Evolutionary conservation across 768 basidiomycete species (phyloP).

Genomic region (Favolaschia claudopus): DNA sequence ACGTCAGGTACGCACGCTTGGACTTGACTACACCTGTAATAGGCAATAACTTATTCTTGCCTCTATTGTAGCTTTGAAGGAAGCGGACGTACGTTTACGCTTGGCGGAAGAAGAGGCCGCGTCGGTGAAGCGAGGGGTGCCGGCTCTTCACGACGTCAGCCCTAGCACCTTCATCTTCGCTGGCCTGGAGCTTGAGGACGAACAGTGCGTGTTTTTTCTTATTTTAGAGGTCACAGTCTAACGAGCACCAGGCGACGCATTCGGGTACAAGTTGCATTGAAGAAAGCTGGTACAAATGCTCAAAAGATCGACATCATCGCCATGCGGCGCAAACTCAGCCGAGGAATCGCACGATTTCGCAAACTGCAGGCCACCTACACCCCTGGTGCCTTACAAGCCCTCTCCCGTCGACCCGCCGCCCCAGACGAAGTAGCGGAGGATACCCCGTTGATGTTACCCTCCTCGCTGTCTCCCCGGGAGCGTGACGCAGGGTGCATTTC

Average conservation of each 20-base stretch:
- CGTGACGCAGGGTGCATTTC: background rate
- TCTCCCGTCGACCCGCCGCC: background rate
- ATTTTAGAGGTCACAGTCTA: background rate
- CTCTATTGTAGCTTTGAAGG: slow-evolving; percentile 2
- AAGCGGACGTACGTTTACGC: slow-evolving; percentile 16
- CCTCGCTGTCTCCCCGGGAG: background rate
- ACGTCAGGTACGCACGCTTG: background rate
- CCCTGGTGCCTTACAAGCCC: slow-evolving; percentile 2
- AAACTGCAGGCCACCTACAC: background rate
- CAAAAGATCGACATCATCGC: background rate
- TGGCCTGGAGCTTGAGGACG: slow-evolving; percentile 30
- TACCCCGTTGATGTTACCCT: slow-evolving; percentile 3
- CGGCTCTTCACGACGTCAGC: slow-evolving; percentile 25
- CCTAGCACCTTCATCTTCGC: slow-evolving; percentile 23
- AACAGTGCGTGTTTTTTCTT: slow-evolving; percentile 26
- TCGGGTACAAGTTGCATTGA: background rate
- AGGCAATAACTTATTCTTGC: background rate
- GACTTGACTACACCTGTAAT: too few relatives aligned
- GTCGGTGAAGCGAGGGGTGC: background rate
- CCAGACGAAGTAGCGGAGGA: background rate
- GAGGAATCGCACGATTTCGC: slow-evolving; percentile 5
- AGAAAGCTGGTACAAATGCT: background rate
- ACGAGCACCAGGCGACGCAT: background rate
- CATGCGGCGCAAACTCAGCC: slow-evolving; percentile 1
- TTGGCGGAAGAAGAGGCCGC: slow-evolving; percentile 23